A percentile compares a stretch with the other conserved stretches of the same genome.
Evolutionary conservation across 1,284 basidiomycete species (phyloP).

Genomic region (Malassezia cuniculi): DNA sequence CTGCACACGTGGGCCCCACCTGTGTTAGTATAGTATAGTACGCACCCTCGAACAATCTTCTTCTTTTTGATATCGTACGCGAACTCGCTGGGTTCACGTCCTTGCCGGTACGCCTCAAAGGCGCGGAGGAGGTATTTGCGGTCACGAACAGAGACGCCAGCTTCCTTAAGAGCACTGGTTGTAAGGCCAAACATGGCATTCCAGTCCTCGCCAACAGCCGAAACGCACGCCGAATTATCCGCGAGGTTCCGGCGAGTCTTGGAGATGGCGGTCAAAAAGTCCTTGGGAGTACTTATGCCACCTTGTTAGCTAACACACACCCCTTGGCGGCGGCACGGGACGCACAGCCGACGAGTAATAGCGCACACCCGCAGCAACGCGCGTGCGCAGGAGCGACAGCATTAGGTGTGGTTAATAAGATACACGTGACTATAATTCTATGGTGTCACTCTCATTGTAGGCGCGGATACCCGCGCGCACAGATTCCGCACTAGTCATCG

Average conservation of each 20-base stretch:
- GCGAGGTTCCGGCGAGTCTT: conserved; percentile 56
- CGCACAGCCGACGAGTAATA: conserved; percentile 4
- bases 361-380: neutral
- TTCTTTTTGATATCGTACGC: conserved; percentile 56
- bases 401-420: too few species aligned
- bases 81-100: conserved; percentile 52
- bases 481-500: too few species aligned
- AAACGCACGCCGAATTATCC: conserved; percentile 23
- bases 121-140: conserved; percentile 62
- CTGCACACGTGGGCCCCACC: conserved; percentile 57
- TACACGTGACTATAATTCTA: too few species aligned
- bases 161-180: conserved; percentile 54
- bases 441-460: too few species aligned
- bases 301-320: conserved; percentile 5
- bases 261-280: conserved; percentile 63
- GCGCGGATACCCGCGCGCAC: too few species aligned
- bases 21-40: neutral
- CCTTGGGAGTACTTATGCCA: conserved; percentile 7
- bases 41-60: conserved; percentile 56
- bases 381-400: too few species aligned
- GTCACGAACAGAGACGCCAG: conserved; percentile 56
- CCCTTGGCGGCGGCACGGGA: conserved; percentile 2
- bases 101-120: conserved; percentile 61
- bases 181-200: conserved; percentile 56
- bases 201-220: conserved; percentile 51